These are phyloP conservation scores for Epichloe coenophiala DNA, from an alignment of 2,329 filamentous ascomycete species.

Conservation along the genomic window DNA sequence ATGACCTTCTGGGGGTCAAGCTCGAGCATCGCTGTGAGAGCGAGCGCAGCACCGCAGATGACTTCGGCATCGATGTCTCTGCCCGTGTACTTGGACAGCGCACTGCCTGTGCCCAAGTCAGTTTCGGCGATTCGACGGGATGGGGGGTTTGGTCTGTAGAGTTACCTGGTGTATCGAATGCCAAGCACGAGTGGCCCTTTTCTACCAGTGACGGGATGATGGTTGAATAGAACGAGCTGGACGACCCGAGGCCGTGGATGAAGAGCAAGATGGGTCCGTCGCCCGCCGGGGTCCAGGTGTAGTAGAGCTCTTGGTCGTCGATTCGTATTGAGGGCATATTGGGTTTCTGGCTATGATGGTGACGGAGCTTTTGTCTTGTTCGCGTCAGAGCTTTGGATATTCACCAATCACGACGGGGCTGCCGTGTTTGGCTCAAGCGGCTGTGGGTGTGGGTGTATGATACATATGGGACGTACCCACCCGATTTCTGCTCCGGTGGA, in stretches of 20 bases:
- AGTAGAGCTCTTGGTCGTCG: slow-evolving; percentile 22
- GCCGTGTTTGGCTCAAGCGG: neutral
- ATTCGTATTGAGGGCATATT: slow-evolving; percentile 17
- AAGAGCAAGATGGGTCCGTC: slow-evolving; percentile 26
- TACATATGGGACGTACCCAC: neutral
- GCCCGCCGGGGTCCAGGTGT: slow-evolving; percentile 11
- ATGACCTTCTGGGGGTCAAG: slow-evolving; percentile 34
- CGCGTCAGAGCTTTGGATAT: neutral
- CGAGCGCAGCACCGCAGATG: slow-evolving; percentile 42
- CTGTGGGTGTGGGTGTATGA: neutral
- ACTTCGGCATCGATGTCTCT: slow-evolving; percentile 33
- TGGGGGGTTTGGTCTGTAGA: neutral
- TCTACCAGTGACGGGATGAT: slow-evolving; percentile 31
- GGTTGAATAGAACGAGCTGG: slow-evolving; percentile 51
- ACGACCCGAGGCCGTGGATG: slow-evolving; percentile 54
- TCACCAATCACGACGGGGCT: no score
- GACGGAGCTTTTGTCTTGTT: neutral
- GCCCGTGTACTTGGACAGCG: slow-evolving; percentile 33
- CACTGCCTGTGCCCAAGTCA: slow-evolving; percentile 28
- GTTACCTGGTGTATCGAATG: slow-evolving; percentile 46
- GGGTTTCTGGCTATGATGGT: neutral
- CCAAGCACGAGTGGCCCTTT: slow-evolving; percentile 40
- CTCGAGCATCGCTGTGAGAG: slow-evolving; percentile 35
- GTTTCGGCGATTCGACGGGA: neutral
- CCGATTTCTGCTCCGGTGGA: neutral